Percentiles rank a stretch among this genome's conserved stretches.
Conservation (phyloP, 805 yeast genomes). For the Tetrapisispora iriomotensis region DNA sequence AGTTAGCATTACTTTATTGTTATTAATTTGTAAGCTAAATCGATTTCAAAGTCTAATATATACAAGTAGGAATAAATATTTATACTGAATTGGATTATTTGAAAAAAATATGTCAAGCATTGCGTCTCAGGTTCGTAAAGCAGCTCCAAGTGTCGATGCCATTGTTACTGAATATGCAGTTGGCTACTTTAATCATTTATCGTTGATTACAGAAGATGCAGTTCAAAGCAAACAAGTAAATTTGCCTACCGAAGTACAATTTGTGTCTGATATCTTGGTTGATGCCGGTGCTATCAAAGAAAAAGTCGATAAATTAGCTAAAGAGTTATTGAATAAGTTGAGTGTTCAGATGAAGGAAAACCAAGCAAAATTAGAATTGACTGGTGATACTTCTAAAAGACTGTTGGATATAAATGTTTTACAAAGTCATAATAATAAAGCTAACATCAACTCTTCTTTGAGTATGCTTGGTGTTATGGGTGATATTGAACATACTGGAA, state of each 20-base stretch:
- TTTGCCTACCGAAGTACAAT: conserved; percentile 55
- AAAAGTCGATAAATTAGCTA: conserved; percentile 42
- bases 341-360: conserved; percentile 50
- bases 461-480: conserved; percentile 68
- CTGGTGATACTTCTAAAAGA: conserved; percentile 84
- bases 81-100: too few relatives aligned
- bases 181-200: conserved; percentile 79
- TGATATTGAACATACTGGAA: conserved; percentile 85
- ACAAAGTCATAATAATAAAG: conserved; percentile 48
- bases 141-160: conserved; percentile 78
- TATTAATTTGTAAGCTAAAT: too few relatives aligned
- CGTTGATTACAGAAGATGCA: conserved; percentile 69
- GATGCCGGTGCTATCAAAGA: conserved; percentile 74
- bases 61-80: too few relatives aligned
- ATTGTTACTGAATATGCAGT: conserved; percentile 81
- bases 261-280: conserved; percentile 51
- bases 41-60: too few relatives aligned
- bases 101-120: conserved; percentile 29
- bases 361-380: conserved; percentile 61
- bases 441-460: conserved; percentile 66
- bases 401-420: conserved; percentile 69
- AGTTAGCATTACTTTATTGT: too few relatives aligned
- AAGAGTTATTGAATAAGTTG: conserved; percentile 39
- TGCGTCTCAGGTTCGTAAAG: conserved; percentile 62
- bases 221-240: conserved; percentile 68